These are phyloP conservation scores for Aspergillus fumigatiaffinis DNA, from an alignment of 2,329 filamentous ascomycete species.

Conservation along the genomic window DNA sequence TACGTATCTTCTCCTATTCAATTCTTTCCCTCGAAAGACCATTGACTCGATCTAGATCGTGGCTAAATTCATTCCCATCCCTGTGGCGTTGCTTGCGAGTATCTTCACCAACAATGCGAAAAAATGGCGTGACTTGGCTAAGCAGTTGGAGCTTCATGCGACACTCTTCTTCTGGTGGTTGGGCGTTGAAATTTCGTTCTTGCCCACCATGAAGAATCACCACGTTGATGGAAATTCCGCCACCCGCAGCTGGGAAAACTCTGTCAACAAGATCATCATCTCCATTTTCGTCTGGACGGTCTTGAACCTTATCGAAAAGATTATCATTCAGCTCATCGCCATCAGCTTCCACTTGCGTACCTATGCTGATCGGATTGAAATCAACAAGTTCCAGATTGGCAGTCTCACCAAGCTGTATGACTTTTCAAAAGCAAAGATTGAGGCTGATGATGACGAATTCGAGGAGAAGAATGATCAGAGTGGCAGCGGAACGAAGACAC, in stretches of 20 bases:
- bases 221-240: slow-evolving; percentile 51
- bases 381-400: slow-evolving; percentile 86
- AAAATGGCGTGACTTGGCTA: slow-evolving; percentile 89
- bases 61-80: slow-evolving; percentile 61
- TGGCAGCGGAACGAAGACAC: slow-evolving; percentile 65
- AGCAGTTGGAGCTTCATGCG: slow-evolving; percentile 76
- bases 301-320: slow-evolving; percentile 85
- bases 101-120: slow-evolving; percentile 82
- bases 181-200: slow-evolving; percentile 78
- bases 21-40: background rate
- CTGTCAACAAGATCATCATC: slow-evolving; percentile 81
- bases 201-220: slow-evolving; percentile 72
- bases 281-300: slow-evolving; percentile 74
- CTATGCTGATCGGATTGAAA: slow-evolving; percentile 83
- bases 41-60: slow-evolving; percentile 44
- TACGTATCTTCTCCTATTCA: slow-evolving; percentile 24
- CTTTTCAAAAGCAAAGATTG: slow-evolving; percentile 61
- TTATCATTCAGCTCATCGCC: slow-evolving; percentile 90
- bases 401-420: slow-evolving; percentile 62
- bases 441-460: slow-evolving; percentile 72
- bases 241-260: slow-evolving; percentile 65
- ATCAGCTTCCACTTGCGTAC: slow-evolving; percentile 89
- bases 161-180: slow-evolving; percentile 92
- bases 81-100: slow-evolving; percentile 62
- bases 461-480: slow-evolving; percentile 50